phyloP scores from a whole-genome alignment of 257 asterid genomes.

The Solanum ossicruentum region DNA sequence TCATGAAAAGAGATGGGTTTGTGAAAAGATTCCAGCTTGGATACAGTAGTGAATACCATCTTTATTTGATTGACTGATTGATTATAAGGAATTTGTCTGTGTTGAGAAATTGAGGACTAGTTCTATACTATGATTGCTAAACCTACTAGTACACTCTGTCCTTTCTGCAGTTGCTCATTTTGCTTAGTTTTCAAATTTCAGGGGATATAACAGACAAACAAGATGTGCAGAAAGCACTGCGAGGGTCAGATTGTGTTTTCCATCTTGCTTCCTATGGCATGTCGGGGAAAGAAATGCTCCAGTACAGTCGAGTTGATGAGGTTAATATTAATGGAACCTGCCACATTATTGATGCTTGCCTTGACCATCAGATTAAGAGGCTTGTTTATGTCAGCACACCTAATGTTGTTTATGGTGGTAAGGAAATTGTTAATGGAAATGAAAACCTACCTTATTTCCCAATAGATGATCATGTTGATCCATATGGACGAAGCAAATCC shows the following conservation, averaged over 20 bases:
- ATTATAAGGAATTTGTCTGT: neutral
- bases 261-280: slow-evolving; percentile 96
- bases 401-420: slow-evolving; percentile 78
- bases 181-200: slow-evolving; percentile 3
- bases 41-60: neutral
- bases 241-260: slow-evolving; percentile 77
- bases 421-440: slow-evolving; percentile 75
- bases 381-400: slow-evolving; percentile 88
- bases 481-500: slow-evolving; percentile 87
- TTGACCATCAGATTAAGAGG: slow-evolving; percentile 52
- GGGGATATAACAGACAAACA: slow-evolving; percentile 60
- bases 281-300: slow-evolving; percentile 98
- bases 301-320: slow-evolving; percentile 68
- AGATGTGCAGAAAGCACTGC: slow-evolving; percentile 59
- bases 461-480: slow-evolving; percentile 69
- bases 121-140: neutral
- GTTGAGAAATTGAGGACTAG: neutral
- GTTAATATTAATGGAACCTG: slow-evolving; percentile 80
- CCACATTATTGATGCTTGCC: slow-evolving; percentile 71
- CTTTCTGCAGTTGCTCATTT: neutral
- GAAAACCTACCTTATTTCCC: slow-evolving; percentile 81
- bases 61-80: neutral
- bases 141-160: neutral
- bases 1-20: too few species aligned
- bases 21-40: neutral